A percentile compares a stretch with the other conserved stretches of the same genome.
phyloP scores from a whole-genome alignment of 2,329 filamentous ascomycete genomes.

The Stemphylium beticola region DNA sequence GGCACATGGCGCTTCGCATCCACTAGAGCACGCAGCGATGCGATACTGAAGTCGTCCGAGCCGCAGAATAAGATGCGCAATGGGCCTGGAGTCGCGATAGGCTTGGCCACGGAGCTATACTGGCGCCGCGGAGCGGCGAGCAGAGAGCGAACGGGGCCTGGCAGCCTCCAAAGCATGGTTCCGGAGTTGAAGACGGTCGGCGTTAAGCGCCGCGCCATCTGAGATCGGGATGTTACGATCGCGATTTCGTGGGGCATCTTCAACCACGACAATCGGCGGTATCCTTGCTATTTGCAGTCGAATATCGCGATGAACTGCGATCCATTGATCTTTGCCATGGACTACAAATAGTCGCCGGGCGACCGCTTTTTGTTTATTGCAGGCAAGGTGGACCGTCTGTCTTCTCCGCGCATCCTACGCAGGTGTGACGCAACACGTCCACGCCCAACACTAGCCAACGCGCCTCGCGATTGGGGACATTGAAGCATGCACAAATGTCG shows the following conservation, averaged over 20 bases:
- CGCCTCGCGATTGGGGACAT: conserved; percentile 9
- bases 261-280: conserved; percentile 2
- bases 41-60: conserved; percentile 87
- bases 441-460: conserved; percentile 1
- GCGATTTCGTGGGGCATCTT: conserved; percentile 17
- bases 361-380: conserved; percentile 3
- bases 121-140: conserved; percentile 7
- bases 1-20: conserved; percentile 57
- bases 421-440: conserved; percentile 11
- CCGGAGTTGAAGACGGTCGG: conserved; percentile 9
- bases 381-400: conserved; percentile 1
- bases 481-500: conserved; percentile 28
- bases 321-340: neutral
- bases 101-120: conserved; percentile 17
- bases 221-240: conserved; percentile 8
- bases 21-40: conserved; percentile 73
- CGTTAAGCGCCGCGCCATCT: conserved; percentile 8
- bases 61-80: conserved; percentile 92
- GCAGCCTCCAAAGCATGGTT: conserved; percentile 25
- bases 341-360: conserved; percentile 9
- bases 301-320: conserved; percentile 5
- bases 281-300: conserved; percentile 4
- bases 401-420: conserved; percentile 4
- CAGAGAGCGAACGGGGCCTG: conserved; percentile 29
- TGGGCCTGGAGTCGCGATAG: conserved; percentile 52